Percentiles rank a stretch among this genome's conserved stretches.
phyloP scores from a whole-genome alignment of 1,284 basidiomycete genomes.

The Papiliotrema nemorosa region DNA sequence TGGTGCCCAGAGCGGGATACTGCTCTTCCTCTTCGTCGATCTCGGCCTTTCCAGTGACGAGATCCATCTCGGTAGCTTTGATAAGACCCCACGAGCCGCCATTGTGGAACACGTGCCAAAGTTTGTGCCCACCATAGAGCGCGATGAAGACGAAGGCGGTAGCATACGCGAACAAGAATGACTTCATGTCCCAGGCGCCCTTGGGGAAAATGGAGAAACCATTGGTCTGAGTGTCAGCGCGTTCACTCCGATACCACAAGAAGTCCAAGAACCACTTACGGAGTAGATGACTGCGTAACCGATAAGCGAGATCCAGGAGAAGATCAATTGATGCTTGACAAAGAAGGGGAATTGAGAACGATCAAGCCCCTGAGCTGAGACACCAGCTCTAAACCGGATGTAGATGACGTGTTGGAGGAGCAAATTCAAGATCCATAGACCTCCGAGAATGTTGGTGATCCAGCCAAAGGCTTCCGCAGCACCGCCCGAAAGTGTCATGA shows the following conservation, averaged over 20 bases:
- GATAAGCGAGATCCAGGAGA: constrained; percentile 2
- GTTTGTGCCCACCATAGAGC: constrained; percentile 3
- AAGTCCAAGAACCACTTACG: constrained; percentile 21
- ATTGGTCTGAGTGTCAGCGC: constrained; percentile 4
- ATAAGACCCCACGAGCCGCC: constrained; percentile 39
- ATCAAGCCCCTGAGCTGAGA: not conserved
- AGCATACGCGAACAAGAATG: constrained; percentile 4
- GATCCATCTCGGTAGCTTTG: constrained; percentile 50
- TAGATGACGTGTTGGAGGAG: constrained; percentile 5
- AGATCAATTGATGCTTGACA: not conserved
- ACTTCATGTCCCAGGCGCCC: constrained; percentile 2
- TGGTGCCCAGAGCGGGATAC: not conserved
- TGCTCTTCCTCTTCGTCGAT: constrained; percentile 54
- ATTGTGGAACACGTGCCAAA: not conserved
- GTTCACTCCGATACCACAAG: not conserved
- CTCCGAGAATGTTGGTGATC: constrained; percentile 11
- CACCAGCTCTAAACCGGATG: constrained; percentile 3
- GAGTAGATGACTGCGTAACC: constrained; percentile 3
- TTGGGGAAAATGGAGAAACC: constrained; percentile 5
- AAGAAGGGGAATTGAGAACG: not conserved
- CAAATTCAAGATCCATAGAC: constrained; percentile 1
- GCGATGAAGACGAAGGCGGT: constrained; percentile 1
- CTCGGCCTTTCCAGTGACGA: constrained; percentile 29
- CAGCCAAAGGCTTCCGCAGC: constrained; percentile 19
- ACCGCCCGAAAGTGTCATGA: constrained; percentile 32